Base-by-base conservation (phyloP, 805 yeast species). In the Pichia pseudocactophila region DNA sequence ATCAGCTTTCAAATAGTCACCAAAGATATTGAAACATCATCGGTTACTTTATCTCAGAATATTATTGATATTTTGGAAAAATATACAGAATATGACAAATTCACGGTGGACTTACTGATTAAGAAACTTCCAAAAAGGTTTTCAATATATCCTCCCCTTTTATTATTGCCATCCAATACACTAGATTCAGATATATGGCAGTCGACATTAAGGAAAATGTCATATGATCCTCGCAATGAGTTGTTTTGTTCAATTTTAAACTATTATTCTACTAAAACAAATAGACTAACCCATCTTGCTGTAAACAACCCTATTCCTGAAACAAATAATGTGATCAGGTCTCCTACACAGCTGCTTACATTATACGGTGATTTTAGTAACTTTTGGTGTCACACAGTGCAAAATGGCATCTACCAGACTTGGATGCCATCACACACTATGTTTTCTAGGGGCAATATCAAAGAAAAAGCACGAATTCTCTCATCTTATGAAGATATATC, bases 401-500 rank as follows among this genome's bases (percentile, higher is more conserved):
- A 86, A 53, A 84, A 87, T 57, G 88, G 87, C 2, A 76, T 86
- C 3, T 65, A 57, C 48, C 96, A 86, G 54, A 69, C 73, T 9
- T 86, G 96, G 96, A 85, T 90, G 6, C 96, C 96, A 2, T 57
- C 70, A 42, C 80, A 76, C 54, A 84, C 95, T 2, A 86, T 86
- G 96, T 87, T 87, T 56, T 80, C 89, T 38, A 61, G 96, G 16
- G 96, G 96, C 1, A 86, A 86, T 56, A 74, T 87, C 51, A 82
- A 82, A 49, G 96, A 86, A 54, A 86, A 86, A 57, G 70, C 76
- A 12, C 60, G 96, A 17, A 69, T 86, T 0, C 55, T 84, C 33
- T 66, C 66, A 16, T 57, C 58, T 0, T 48, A 45, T 25, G 11
- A 34, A 11, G 27, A 40, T 17, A 42, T 39, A 13, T 57, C 78